phyloP scores from a whole-genome alignment of 257 asterid genomes.

The Apocynum venetum region DNA sequence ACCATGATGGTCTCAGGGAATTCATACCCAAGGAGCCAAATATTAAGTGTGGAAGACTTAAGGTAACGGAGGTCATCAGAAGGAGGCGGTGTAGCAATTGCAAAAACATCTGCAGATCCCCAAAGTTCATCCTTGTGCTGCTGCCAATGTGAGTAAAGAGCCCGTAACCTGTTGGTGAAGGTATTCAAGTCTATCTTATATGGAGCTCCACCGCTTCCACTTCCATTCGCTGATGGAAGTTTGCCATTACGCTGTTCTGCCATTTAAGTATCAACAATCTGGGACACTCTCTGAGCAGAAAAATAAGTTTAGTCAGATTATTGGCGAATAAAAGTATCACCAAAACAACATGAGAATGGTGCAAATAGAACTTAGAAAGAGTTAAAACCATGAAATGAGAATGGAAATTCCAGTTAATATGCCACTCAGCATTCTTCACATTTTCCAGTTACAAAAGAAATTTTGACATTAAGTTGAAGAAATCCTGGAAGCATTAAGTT shows the following conservation, averaged over 20 bases:
- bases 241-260: constrained; percentile 35
- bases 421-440: background rate
- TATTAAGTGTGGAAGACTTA: constrained; percentile 56
- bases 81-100: constrained; percentile 56
- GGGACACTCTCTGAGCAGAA: constrained; percentile 14
- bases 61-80: constrained; percentile 65
- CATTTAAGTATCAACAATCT: constrained; percentile 31
- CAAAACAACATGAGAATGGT: background rate
- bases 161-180: constrained; percentile 46
- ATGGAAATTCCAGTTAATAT: background rate
- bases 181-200: constrained; percentile 43
- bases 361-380: background rate
- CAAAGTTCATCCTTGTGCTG: constrained; percentile 39
- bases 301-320: background rate
- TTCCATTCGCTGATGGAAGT: constrained; percentile 32
- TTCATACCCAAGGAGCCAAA: constrained; percentile 72
- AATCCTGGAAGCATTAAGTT: background rate
- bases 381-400: background rate
- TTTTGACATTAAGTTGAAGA: background rate
- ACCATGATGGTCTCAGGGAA: constrained; percentile 71
- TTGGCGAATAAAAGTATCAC: background rate
- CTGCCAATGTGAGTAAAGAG: constrained; percentile 53
- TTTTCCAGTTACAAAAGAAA: background rate
- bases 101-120: constrained; percentile 53
- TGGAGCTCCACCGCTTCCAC: constrained; percentile 29